Evolutionary conservation across 169 alveolate genomes (phyloP).

Genomic region (Plasmodium fragile): DNA sequence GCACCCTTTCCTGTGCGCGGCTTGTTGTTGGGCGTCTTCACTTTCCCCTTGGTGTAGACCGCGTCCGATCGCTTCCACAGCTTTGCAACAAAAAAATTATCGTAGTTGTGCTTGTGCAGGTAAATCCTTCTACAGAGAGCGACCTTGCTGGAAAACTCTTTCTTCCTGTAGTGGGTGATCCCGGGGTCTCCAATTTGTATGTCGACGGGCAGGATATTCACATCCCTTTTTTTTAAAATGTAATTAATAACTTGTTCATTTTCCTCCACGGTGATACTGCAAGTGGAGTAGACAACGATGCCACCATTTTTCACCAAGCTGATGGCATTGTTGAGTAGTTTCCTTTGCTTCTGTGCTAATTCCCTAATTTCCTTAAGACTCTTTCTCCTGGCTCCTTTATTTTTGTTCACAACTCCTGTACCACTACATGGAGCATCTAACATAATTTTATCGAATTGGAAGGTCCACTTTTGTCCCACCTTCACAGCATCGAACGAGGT

Average conservation of each 20-base stretch:
- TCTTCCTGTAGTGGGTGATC: slow-evolving; percentile 92
- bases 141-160: slow-evolving; percentile 92
- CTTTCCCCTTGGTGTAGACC: slow-evolving; percentile 75
- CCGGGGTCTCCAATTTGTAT: slow-evolving; percentile 94
- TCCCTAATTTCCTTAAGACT: slow-evolving; percentile 92
- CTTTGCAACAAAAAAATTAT: slow-evolving; percentile 98
- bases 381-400: slow-evolving; percentile 94
- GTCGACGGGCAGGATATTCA: slow-evolving; percentile 85
- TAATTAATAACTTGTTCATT: slow-evolving; percentile 97
- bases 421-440: slow-evolving; percentile 98
- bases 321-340: slow-evolving; percentile 94
- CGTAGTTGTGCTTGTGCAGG: slow-evolving; percentile 97
- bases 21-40: slow-evolving; percentile 33
- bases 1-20: neutral
- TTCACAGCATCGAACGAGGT: slow-evolving; percentile 95
- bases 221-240: slow-evolving; percentile 93
- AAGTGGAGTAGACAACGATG: slow-evolving; percentile 97
- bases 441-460: slow-evolving; percentile 94
- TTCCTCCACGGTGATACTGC: slow-evolving; percentile 97
- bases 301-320: slow-evolving; percentile 98
- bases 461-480: slow-evolving; percentile 86
- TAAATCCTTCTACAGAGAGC: slow-evolving; percentile 91
- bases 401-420: slow-evolving; percentile 96
- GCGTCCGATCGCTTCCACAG: slow-evolving; percentile 93
- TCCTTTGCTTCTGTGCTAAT: slow-evolving; percentile 95